Evolutionary conservation across 768 basidiomycete species (phyloP).

Genomic region (Royoungia palumana): DNA sequence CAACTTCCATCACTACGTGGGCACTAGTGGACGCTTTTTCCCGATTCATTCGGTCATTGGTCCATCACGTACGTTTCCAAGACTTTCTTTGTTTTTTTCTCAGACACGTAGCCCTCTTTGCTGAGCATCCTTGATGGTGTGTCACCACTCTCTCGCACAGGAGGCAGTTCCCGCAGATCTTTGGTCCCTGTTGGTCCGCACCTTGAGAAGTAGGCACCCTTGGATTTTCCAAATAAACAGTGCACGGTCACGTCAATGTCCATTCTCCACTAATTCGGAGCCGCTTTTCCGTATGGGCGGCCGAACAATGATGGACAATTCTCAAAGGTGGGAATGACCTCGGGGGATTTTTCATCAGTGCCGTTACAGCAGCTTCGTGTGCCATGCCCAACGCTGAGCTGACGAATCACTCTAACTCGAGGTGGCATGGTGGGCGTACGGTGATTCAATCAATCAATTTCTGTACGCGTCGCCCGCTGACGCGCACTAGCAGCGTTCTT

Average conservation of each 20-base stretch:
- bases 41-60: not conserved
- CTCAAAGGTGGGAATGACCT: conserved; percentile 23
- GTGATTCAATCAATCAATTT: too few relatives aligned
- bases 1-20: too few relatives aligned
- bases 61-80: conserved; percentile 5
- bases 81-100: conserved; percentile 4
- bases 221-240: not conserved
- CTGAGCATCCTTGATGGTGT: conserved; percentile 7
- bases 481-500: not conserved
- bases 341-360: not conserved
- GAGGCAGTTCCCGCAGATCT: not conserved
- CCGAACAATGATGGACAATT: conserved; percentile 5
- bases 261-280: conserved; percentile 16
- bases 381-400: not conserved
- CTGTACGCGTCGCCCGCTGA: not conserved
- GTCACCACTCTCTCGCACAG: not conserved
- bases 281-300: conserved; percentile 1
- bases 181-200: conserved; percentile 10
- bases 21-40: not conserved
- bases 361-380: conserved; percentile 2
- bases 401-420: too few relatives aligned
- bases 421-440: too few relatives aligned
- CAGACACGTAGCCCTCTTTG: not conserved
- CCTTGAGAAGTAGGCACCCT: not conserved
- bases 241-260: not conserved